Evolutionary conservation across 306 rosid genomes (phyloP), one percentile per base, ranked within the genome.

Genomic region (Quercus cerris): DNA sequence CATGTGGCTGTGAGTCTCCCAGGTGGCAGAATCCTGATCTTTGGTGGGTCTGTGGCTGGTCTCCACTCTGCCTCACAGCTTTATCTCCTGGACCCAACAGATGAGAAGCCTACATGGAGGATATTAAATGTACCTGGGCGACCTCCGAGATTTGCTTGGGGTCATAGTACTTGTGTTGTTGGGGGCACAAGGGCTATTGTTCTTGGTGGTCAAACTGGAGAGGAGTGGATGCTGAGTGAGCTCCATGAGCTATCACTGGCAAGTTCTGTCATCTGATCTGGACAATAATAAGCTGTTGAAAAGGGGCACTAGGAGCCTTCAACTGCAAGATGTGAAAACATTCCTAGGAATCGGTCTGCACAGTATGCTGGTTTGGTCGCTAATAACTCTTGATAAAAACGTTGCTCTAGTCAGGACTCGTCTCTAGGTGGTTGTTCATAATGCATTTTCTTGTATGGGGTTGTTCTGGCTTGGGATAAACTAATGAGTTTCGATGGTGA

Each of bases 51-150:
- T 33, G 99, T 96, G 69, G 99, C 99, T 14, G 99, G 99, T 81
- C 99, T 96, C 82, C 98, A 96, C 91, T 96, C 99, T 41, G 94
- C 99, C 56, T 96, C 99, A 14, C 98, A 96, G 84, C 99, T 96
- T 73, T 96, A 91, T 86, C 89, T 93, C 75, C 87, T 96, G 59
- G 99, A 96, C 73, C 99, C 99, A 55, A 91, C 98, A 0, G 98
- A 96, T 62, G 99, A 93, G 86, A 96, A 93, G 84, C 99, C 99
- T 69, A 93, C 99, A 5, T 96, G 99, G 99, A 93, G 99, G 80
- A 82, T 96, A 84, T 81, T 96, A 69, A 96, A 96, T 49, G 98
- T 96, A 33, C 98, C 99, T 0, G 98, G 99, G 27, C 85, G 87
- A 71, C 99, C 99, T 75, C 98, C 99, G 0, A 89, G 99, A 63